Percentiles rank a stretch among this genome's conserved stretches.
These are phyloP conservation scores for Pseudonectria buxi DNA, from an alignment of 2,329 filamentous ascomycete genomes.

Conservation along the genomic window DNA sequence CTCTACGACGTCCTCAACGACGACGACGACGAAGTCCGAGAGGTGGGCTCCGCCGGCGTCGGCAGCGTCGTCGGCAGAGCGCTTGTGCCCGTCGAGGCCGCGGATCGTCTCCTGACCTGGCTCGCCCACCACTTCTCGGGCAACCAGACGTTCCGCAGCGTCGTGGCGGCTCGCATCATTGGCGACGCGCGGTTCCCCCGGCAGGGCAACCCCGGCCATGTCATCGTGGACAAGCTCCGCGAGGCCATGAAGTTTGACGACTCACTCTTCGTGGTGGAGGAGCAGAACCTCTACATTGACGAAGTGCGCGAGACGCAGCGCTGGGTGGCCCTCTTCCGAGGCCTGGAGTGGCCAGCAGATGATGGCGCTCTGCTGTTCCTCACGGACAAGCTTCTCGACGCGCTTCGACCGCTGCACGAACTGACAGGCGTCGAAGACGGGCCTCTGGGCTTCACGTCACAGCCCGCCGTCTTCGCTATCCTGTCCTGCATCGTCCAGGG, in stretches of 20 bases:
- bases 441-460: conserved; percentile 65
- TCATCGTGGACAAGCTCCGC: conserved; percentile 34
- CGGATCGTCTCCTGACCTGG: conserved; percentile 38
- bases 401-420: conserved; percentile 37
- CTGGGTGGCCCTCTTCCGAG: conserved; percentile 54
- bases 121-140: conserved; percentile 31
- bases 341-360: conserved; percentile 14
- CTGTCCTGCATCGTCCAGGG: conserved; percentile 41
- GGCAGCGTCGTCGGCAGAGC: conserved; percentile 37
- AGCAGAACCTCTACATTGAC: conserved; percentile 91
- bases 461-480: conserved; percentile 59
- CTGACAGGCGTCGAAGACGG: conserved; percentile 45
- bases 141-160: conserved; percentile 30
- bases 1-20: conserved; percentile 77
- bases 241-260: conserved; percentile 50
- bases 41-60: conserved; percentile 49
- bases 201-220: conserved; percentile 7
- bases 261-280: conserved; percentile 77
- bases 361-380: conserved; percentile 23
- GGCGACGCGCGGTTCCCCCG: conserved; percentile 13
- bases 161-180: conserved; percentile 37
- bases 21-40: conserved; percentile 84
- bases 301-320: conserved; percentile 63
- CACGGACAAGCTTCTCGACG: conserved; percentile 43
- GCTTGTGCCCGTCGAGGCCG: conserved; percentile 43